These are phyloP conservation scores for Logfia minima DNA, from an alignment of 129 eudicot species.

Conservation along the genomic window DNA sequence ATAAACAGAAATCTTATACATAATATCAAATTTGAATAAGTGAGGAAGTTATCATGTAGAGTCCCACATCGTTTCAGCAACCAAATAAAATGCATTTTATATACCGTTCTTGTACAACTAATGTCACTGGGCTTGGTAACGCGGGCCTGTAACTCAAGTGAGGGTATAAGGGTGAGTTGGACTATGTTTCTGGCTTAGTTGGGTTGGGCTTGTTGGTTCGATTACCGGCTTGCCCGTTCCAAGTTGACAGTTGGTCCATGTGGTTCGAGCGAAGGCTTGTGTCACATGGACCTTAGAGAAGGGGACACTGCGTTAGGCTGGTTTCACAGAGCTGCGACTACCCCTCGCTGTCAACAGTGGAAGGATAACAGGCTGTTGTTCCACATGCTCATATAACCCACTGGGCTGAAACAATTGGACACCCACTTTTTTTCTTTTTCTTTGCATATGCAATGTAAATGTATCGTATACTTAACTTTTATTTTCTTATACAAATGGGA, in stretches of 20 bases:
- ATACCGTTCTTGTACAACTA: no score
- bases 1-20: neutral
- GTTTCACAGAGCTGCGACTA: constrained; percentile 25
- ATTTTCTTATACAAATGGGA: no score
- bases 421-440: neutral
- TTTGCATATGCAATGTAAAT: no score
- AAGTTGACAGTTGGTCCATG: constrained; percentile 31
- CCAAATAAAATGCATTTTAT: neutral
- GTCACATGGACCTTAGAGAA: constrained; percentile 2
- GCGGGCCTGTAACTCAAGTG: neutral
- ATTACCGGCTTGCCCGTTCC: constrained; percentile 24
- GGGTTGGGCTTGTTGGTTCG: neutral
- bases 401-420: constrained; percentile 9
- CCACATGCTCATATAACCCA: neutral
- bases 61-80: neutral
- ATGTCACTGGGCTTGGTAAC: neutral
- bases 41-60: neutral
- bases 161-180: neutral
- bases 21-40: neutral
- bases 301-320: constrained; percentile 38
- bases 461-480: no score
- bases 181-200: neutral
- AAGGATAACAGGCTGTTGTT: neutral
- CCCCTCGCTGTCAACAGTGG: no score
- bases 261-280: constrained; percentile 5